Base-by-base conservation (phyloP, 805 yeast species). In the Wickerhamomyces ciferrii region DNA sequence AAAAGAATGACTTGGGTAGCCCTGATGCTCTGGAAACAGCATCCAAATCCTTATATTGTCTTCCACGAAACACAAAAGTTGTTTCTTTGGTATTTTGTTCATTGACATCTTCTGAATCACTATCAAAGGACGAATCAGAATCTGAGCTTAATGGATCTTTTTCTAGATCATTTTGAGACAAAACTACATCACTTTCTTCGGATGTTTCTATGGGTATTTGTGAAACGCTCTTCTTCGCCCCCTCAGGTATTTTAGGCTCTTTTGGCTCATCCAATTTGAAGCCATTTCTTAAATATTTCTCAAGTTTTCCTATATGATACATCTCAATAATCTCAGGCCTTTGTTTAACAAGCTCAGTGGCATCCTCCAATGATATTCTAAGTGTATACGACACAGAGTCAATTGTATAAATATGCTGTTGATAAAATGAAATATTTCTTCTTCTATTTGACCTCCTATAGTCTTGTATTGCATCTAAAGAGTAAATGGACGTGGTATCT, bases 231-330 rank as follows among this genome's bases (percentile, higher is more conserved):
- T 27, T 39, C 19, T 34, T 18, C 38, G 20, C 21, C 40, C 42
- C 37, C 27, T 37, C 13, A 19, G 23, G 15, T 20, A 38, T 20
- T 20, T 41, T 23, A 31, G 7, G 18, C 17, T 17, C 43, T 4
- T 4, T 36, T 21, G 14, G 31, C 29, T 13, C 52, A 45, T 20
- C 27, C 29, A 18, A 35, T 20, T 40, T 27, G 32, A 37, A 37
- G 3, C 39, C 39, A 32, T 42, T 36, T 39, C 38, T 39, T 37
- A 52, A 44, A 43, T 45, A 50, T 17, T 36, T 53, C 44, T 41
- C 44, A 27, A 55, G 50, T 39, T 51, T 54, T 38, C 55, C 60
- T 51, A 50, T 53, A 55, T 50, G 68, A 52, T 50, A 64, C 60
- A 50, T 59, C 20, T 51, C 60, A 45, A 52, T 55, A 44, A 54